These are phyloP conservation scores for Nakaseomyces sp. DNA, from an alignment of 1,139 yeast genomes.

Conservation along the genomic window DNA sequence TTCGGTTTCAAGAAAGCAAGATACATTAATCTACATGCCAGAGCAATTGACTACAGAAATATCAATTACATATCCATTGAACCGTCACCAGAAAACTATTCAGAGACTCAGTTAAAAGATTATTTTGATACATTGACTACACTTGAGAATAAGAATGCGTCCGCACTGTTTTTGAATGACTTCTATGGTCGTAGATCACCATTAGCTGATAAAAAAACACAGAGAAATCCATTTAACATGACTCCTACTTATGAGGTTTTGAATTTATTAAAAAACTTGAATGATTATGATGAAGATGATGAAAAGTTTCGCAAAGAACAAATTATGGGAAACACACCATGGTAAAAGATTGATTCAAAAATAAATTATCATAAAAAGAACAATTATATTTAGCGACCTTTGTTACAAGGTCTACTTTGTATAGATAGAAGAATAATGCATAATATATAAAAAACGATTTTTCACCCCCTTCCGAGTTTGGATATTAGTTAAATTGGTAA, in stretches of 20 bases:
- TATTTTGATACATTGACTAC: constrained; percentile 36
- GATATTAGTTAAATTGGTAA: not conserved
- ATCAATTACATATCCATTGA: constrained; percentile 49
- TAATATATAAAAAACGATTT: not conserved
- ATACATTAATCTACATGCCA: constrained; percentile 49
- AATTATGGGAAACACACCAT: constrained; percentile 3
- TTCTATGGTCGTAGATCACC: constrained; percentile 47
- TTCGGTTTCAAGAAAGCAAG: constrained; percentile 63
- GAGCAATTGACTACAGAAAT: constrained; percentile 21
- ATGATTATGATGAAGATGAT: constrained; percentile 1
- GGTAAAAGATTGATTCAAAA: not conserved
- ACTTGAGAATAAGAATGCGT: constrained; percentile 49
- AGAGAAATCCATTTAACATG: constrained; percentile 55
- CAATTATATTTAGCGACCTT: not conserved
- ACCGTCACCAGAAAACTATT: constrained; percentile 41
- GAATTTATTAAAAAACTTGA: not conserved
- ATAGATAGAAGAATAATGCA: not conserved
- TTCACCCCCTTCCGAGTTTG: not conserved
- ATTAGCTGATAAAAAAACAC: constrained; percentile 19
- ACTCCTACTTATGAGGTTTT: constrained; percentile 23
- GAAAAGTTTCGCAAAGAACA: constrained; percentile 1
- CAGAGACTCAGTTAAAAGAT: constrained; percentile 18
- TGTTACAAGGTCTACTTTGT: not conserved
- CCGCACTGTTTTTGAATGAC: constrained; percentile 47
- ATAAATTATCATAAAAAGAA: not conserved